These are phyloP conservation scores for Pseudozyma sp. DNA, from an alignment of 1,284 basidiomycete genomes.

Conservation along the genomic window DNA sequence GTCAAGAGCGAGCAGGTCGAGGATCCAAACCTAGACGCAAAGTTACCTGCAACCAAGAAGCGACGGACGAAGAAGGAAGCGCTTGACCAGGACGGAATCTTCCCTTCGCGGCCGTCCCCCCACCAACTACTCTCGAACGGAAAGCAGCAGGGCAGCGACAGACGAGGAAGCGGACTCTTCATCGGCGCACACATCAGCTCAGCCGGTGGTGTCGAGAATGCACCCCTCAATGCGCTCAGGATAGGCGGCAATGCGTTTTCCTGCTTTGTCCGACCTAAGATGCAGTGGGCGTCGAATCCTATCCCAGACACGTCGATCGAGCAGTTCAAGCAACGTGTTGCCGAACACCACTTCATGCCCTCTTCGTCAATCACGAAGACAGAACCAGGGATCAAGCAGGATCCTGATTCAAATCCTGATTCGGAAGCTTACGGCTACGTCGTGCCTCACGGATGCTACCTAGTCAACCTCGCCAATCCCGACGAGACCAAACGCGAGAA, in stretches of 20 bases:
- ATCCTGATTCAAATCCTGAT: not conserved
- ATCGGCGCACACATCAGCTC: constrained; percentile 85
- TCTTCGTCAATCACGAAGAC: not conserved
- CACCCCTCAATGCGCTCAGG: constrained; percentile 76
- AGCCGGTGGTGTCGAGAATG: constrained; percentile 81
- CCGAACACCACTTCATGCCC: constrained; percentile 22
- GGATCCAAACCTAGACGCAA: not conserved
- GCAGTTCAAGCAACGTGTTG: constrained; percentile 29
- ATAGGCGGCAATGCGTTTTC: constrained; percentile 82
- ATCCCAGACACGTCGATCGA: constrained; percentile 73
- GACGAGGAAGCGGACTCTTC: constrained; percentile 22
- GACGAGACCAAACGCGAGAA: constrained; percentile 82
- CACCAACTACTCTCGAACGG: not conserved
- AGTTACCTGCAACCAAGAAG: constrained; percentile 13
- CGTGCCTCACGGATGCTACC: constrained; percentile 84
- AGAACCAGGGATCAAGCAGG: not conserved
- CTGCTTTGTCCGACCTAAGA: constrained; percentile 84
- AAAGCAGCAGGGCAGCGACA: not conserved
- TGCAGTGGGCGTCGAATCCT: constrained; percentile 79
- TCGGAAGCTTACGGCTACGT: constrained; percentile 70
- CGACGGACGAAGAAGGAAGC: constrained; percentile 24
- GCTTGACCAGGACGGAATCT: constrained; percentile 14
- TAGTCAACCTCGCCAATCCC: constrained; percentile 85
- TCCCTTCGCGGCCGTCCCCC: constrained; percentile 23
- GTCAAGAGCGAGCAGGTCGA: constrained; percentile 6